Base-by-base conservation (phyloP, 2,329 filamentous ascomycete species). In the Cladosporium oxysporum region DNA sequence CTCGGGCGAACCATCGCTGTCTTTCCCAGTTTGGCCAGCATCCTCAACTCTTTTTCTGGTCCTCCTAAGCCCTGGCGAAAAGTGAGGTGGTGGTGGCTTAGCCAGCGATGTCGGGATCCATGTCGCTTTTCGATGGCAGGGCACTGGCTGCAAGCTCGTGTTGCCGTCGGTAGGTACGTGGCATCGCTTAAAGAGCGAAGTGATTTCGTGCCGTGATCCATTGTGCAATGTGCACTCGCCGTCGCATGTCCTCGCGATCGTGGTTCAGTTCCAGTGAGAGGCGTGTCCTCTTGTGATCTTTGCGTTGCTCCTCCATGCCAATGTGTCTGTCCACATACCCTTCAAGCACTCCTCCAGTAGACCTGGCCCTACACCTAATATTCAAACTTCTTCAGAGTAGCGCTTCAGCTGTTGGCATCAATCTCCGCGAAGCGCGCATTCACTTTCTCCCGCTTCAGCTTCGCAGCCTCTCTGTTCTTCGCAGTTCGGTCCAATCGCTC, bases 381-480 rank as follows among this genome's bases (percentile, higher is more conserved):
- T 29, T 29, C 26, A 52, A 6, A 18, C 12, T 29, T 23, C 7
- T 31, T 33, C 28, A 33, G 7, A 33, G 7, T 28, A 23, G 23
- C 28, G 33, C 21, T 68, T 83, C 78, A 90, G 67, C 86, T 89
- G 74, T 91, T 90, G 74, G 85, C 85, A 76, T 92, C 90, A 75
- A 92, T 89, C 68, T 94, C 91, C 59, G 86, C 86, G 91, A 90
- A 98, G 71, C 86, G 87, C 76, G 88, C 86, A 81, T 92, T 87
- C 72, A 97, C 88, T 76, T 88, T 86, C 70, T 89, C 85, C 76
- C 90, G 84, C 83, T 93, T 90, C 78, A 85, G 80, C 79, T 87
- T 86, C 69, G 92, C 85, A 71, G 83, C 77, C 76, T 91, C 85
- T 73, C 91, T 87, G 77, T 99, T 98, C 72, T 83, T 82, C 70